These are phyloP conservation scores for Goffeauzyma gilvescens DNA, from an alignment of 768 basidiomycete species.

Conservation along the genomic window DNA sequence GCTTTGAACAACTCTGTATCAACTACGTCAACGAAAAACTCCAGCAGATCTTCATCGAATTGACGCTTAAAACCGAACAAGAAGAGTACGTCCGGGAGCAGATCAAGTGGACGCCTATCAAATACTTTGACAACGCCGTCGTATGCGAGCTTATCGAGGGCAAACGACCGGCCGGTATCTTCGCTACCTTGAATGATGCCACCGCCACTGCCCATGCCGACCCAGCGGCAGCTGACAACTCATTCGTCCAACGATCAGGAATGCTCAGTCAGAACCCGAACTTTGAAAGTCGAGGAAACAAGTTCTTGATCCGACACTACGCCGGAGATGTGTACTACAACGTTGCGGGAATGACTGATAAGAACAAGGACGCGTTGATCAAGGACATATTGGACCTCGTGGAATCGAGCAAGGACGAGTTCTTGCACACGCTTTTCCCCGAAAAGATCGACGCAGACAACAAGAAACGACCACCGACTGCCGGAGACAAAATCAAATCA, in stretches of 20 bases:
- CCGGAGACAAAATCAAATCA: conserved; percentile 89
- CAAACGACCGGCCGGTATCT: conserved; percentile 84
- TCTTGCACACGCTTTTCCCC: conserved; percentile 74
- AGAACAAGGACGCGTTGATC: conserved; percentile 93
- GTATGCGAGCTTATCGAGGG: conserved; percentile 98
- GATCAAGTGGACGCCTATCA: conserved; percentile 98
- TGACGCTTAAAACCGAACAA: conserved; percentile 96
- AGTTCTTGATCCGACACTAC: conserved; percentile 90
- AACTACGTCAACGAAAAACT: conserved; percentile 99
- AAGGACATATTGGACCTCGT: conserved; percentile 87
- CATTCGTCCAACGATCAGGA: conserved; percentile 79
- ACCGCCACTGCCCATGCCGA: conserved; percentile 97
- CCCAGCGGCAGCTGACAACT: conserved; percentile 84
- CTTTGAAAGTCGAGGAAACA: conserved; percentile 81
- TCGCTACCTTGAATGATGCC: conserved; percentile 95
- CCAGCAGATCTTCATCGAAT: conserved; percentile 96
- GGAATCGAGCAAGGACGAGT: conserved; percentile 56
- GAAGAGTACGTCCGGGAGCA: conserved; percentile 97
- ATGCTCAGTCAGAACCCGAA: conserved; percentile 67
- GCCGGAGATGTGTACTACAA: conserved; percentile 99
- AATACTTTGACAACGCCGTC: conserved; percentile 45
- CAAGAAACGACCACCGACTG: conserved; percentile 95
- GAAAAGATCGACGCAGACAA: conserved; percentile 88
- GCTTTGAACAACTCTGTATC: conserved; percentile 55
- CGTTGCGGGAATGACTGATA: conserved; percentile 94